A percentile compares a stretch with the other conserved stretches of the same genome.
phyloP scores from a whole-genome alignment of 148 eudicot genomes.

The Cornus controversa region DNA sequence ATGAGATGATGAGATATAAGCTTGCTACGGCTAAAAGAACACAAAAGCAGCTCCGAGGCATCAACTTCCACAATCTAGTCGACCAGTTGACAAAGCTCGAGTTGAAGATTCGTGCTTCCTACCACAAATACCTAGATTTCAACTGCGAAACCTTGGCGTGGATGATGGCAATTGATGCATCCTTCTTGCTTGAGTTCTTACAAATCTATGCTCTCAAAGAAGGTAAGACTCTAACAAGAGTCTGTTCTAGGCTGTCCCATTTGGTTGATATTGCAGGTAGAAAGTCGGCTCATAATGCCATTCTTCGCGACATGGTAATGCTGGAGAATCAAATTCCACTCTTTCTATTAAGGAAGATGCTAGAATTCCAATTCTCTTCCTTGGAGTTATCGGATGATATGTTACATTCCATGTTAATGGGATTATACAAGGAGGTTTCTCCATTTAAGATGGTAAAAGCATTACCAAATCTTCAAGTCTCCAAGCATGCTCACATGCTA shows the following conservation, averaged over 20 bases:
- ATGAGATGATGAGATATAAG: conserved; percentile 28
- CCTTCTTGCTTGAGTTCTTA: conserved; percentile 36
- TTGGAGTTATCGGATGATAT: conserved; percentile 1
- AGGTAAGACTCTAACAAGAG: background rate
- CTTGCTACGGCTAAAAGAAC: conserved; percentile 25
- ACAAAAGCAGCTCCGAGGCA: conserved; percentile 6
- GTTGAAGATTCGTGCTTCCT: conserved; percentile 28
- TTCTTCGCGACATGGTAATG: conserved; percentile 35
- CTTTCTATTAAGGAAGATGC: conserved; percentile 21
- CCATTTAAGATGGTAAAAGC: no score
- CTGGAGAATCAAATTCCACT: conserved; percentile 41
- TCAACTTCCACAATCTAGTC: conserved; percentile 11
- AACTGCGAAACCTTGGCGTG: conserved; percentile 20
- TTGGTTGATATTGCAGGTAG: conserved; percentile 12
- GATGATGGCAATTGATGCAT: conserved; percentile 36
- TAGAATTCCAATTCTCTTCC: background rate
- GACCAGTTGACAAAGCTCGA: conserved; percentile 11
- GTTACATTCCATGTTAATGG: background rate
- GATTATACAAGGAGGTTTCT: no score
- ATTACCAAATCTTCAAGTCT: no score
- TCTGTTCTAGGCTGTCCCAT: conserved; percentile 7
- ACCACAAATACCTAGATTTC: conserved; percentile 23
- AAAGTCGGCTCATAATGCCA: conserved; percentile 26
- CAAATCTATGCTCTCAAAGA: conserved; percentile 3
- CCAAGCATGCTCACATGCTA: no score